phyloP scores from a whole-genome alignment of 202 grass and related monocot genomes.

The Panicum virgatum region DNA sequence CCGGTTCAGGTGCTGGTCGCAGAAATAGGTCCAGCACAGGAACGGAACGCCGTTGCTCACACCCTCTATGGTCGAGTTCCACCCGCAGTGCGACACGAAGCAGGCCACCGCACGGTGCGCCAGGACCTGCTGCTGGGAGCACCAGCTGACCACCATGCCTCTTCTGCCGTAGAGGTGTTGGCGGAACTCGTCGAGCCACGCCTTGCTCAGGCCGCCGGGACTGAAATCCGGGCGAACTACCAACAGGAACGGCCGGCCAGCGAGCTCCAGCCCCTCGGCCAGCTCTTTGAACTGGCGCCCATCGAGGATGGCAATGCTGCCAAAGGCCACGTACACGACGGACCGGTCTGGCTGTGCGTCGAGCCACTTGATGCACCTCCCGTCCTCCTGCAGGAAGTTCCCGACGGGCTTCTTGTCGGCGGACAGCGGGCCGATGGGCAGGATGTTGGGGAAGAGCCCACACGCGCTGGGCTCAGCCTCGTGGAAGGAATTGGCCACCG shows the following conservation, averaged over 20 bases:
- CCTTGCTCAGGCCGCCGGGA: no score
- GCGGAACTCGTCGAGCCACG: no score
- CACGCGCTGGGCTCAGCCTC: conserved; percentile 40
- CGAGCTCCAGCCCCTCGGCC: conserved; percentile 27
- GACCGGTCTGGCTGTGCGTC: conserved; percentile 36
- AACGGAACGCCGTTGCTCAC: conserved; percentile 49
- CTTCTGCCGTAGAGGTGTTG: no score
- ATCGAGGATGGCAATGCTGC: conserved; percentile 41
- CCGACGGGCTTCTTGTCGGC: conserved; percentile 29
- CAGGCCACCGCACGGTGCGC: no score
- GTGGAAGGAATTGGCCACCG: conserved; percentile 51
- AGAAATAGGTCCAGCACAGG: conserved; percentile 60
- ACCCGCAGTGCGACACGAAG: conserved; percentile 70
- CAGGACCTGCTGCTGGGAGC: no score
- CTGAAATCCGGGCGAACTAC: no score
- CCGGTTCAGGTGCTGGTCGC: conserved; percentile 39
- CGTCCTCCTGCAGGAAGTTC: conserved; percentile 43
- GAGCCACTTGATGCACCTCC: conserved; percentile 44
- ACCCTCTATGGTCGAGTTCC: conserved; percentile 59
- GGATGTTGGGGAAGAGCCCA: conserved; percentile 19
- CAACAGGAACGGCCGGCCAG: not conserved
- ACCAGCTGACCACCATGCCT: no score
- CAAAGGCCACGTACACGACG: conserved; percentile 54
- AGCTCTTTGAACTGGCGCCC: conserved; percentile 44
- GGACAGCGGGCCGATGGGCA: conserved; percentile 44